Base-by-base conservation (phyloP, 495 filamentous ascomycete species). In the Astrothelium macrocarpum region DNA sequence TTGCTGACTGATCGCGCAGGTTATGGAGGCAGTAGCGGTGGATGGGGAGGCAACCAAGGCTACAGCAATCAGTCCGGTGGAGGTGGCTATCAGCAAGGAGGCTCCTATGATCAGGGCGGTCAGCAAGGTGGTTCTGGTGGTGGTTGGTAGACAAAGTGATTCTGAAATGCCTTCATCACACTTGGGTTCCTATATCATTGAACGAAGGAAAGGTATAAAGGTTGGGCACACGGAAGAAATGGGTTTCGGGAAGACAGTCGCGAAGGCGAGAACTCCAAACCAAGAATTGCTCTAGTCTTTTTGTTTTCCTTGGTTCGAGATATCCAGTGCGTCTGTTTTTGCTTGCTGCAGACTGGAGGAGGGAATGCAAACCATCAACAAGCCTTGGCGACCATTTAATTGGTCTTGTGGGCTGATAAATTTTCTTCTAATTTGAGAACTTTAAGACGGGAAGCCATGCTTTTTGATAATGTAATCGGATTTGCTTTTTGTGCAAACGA, bases 21-120 rank as follows among this genome's bases (percentile, higher is more conserved):
- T 31, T 62, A 59, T 18, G 46, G 43, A 53, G 64, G 68, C 31
- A 56, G 56, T 43, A 46, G 59, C 39, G 59, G 60, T 9, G 68
- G 70, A 25, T 61, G 67, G 31, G 61, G 68, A 23, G 59, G 65
- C 31, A 67, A 64, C 29, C 64, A 65, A 59, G 59, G 67, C 36
- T 62, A 66, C 62, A 62, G 67, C 45, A 64, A 64, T 36, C 64
- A 65, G 7, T 29, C 49, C 20, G 67, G 67, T 23, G 64, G 61
- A 3, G 68, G 65, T 16, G 59, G 64, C 34, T 66, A 64, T 34
- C 58, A 42, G 28, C 63, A 64, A 61, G 61, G 62, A 18, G 62
- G 64, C 31, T 56, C 49, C 49, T 56, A 56, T 29, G 49, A 29
- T 28, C 49, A 56, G 25, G 49, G 49, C 25, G 49, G 49, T 56